Conservation (phyloP, 2,329 filamentous ascomycete genomes). For the Cercospora berteroae region DNA sequence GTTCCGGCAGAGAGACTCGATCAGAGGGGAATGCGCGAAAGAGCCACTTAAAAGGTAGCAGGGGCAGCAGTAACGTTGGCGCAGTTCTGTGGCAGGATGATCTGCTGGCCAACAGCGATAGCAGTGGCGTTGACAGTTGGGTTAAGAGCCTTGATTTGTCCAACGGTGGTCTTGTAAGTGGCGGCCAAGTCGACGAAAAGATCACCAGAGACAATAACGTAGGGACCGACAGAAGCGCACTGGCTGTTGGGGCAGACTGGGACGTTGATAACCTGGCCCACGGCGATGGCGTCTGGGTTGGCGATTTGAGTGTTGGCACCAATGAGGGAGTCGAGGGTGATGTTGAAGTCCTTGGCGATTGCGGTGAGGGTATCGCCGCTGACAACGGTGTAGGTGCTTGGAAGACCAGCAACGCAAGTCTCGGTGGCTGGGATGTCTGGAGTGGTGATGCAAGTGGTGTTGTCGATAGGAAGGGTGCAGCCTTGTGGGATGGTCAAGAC, state of each 20-base stretch:
- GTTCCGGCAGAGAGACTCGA: neutral
- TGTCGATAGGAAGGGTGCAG: constrained; percentile 28
- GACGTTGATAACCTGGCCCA: constrained; percentile 30
- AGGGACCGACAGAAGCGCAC: constrained; percentile 25
- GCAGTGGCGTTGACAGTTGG: constrained; percentile 20
- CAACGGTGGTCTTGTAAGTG: constrained; percentile 23
- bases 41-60: neutral
- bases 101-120: constrained; percentile 19
- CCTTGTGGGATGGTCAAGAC: constrained; percentile 33
- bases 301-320: constrained; percentile 29
- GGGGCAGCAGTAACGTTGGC: neutral
- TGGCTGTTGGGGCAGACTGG: constrained; percentile 27
- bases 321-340: constrained; percentile 27
- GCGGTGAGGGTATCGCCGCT: constrained; percentile 27
- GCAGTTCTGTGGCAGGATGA: constrained; percentile 21
- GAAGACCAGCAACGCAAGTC: constrained; percentile 29
- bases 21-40: neutral
- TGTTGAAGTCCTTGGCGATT: constrained; percentile 30
- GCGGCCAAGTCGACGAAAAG: constrained; percentile 28
- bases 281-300: constrained; percentile 23
- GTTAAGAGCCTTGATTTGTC: constrained; percentile 31
- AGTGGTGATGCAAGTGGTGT: constrained; percentile 26
- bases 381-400: constrained; percentile 26
- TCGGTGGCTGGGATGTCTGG: constrained; percentile 14
- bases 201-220: constrained; percentile 29